Evolutionary conservation across 108 stramenopile genomes (phyloP).

Genomic region (Cyclotella baltica): DNA sequence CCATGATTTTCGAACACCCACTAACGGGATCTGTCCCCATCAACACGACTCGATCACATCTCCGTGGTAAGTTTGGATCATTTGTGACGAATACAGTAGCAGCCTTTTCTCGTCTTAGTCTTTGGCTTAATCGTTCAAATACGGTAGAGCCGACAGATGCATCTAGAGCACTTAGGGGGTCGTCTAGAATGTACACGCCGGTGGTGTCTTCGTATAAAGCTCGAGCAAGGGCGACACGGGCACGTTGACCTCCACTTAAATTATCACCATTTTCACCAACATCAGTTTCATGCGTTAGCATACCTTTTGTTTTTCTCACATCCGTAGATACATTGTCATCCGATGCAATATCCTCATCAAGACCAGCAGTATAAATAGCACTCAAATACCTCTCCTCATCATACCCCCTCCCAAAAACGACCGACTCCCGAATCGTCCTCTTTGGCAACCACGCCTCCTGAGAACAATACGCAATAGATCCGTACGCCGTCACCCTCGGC

Average conservation of each 20-base stretch:
- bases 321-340: background rate
- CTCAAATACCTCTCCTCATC: slow-evolving; percentile 68
- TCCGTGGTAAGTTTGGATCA: slow-evolving; percentile 77
- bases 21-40: slow-evolving; percentile 62
- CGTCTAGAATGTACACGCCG: too few relatives aligned
- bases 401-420: slow-evolving; percentile 84
- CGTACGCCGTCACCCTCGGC: slow-evolving; percentile 62
- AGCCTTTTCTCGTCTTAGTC: slow-evolving; percentile 60
- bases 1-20: slow-evolving; percentile 69
- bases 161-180: slow-evolving; percentile 82
- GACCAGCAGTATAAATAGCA: slow-evolving; percentile 73
- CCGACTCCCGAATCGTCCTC: slow-evolving; percentile 81
- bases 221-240: slow-evolving; percentile 93
- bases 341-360: slow-evolving; percentile 71
- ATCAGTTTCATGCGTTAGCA: slow-evolving; percentile 70
- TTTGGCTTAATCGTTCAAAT: slow-evolving; percentile 67
- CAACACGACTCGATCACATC: slow-evolving; percentile 78
- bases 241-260: too few relatives aligned
- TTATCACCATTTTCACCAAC: too few relatives aligned
- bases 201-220: slow-evolving; percentile 91
- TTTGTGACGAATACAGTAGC: slow-evolving; percentile 82
- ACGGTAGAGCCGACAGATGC: slow-evolving; percentile 73
- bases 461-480: slow-evolving; percentile 76
- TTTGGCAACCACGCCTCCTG: slow-evolving; percentile 89
- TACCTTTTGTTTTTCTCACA: slow-evolving; percentile 26